Evolutionary conservation across 2,329 filamentous ascomycete genomes (phyloP).

Genomic region (Botrytis byssoidea): DNA sequence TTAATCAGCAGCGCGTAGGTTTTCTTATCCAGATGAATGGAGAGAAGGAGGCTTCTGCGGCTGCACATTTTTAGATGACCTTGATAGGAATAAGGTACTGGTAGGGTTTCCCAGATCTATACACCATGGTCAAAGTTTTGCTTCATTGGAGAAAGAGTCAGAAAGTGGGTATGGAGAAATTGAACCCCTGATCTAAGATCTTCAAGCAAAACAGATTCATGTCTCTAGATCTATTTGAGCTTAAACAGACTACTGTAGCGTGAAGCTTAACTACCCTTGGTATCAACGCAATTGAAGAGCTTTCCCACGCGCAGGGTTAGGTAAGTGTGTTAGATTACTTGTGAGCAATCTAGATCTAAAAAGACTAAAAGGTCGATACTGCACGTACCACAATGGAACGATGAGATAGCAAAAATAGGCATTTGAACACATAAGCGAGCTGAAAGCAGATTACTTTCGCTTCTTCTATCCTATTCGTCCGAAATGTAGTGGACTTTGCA

Average conservation of each 20-base stretch:
- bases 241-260: background rate
- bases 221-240: background rate
- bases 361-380: background rate
- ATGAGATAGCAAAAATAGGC: background rate
- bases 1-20: background rate
- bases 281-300: background rate
- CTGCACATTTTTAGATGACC: background rate
- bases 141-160: background rate
- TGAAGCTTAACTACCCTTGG: background rate
- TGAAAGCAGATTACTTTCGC: background rate
- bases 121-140: background rate
- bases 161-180: background rate
- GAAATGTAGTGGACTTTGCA: background rate
- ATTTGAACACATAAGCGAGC: background rate
- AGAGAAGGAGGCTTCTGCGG: background rate
- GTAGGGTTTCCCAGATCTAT: background rate
- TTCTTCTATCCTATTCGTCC: background rate
- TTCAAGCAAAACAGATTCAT: background rate
- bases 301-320: background rate
- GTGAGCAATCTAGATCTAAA: slow-evolving; percentile 4
- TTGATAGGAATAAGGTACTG: background rate
- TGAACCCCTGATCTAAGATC: background rate
- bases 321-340: background rate
- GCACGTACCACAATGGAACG: background rate
- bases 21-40: background rate